These are phyloP conservation scores for Colletotrichum zoysiae DNA, from an alignment of 2,329 filamentous ascomycete genomes.

Conservation along the genomic window DNA sequence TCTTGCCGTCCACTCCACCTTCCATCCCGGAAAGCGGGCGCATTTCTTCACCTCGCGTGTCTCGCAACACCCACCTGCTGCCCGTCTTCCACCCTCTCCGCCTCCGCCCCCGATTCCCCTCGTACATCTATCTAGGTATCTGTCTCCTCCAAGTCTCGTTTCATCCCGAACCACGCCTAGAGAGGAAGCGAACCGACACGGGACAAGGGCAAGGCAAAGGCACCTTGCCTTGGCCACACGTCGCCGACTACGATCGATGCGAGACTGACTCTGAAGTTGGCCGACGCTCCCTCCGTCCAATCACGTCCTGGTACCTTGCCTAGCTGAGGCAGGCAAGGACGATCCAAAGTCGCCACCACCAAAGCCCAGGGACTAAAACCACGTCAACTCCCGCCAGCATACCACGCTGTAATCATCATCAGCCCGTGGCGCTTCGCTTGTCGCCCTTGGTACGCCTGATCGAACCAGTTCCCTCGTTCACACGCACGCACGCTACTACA, in stretches of 20 bases:
- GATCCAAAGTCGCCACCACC: conserved; percentile 41
- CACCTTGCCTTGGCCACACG: conserved; percentile 23
- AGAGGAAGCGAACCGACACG: neutral
- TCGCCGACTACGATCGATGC: conserved; percentile 12
- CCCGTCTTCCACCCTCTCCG: neutral
- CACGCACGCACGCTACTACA: conserved; percentile 21
- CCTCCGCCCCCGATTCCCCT: neutral
- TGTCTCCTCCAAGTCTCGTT: conserved; percentile 9
- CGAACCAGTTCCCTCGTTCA: conserved; percentile 28
- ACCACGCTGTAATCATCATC: conserved; percentile 29
- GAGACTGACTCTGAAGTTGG: conserved; percentile 6
- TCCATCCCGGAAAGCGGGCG: neutral
- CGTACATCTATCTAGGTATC: no score
- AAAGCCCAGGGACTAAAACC: conserved; percentile 33
- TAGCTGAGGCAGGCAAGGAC: conserved; percentile 29
- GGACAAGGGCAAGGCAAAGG: neutral
- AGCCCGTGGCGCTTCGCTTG: conserved; percentile 38
- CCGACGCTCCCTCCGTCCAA: conserved; percentile 14
- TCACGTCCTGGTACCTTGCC: conserved; percentile 31
- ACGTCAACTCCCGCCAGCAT: conserved; percentile 35
- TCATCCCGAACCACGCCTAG: neutral
- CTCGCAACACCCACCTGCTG: conserved; percentile 5
- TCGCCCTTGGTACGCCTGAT: conserved; percentile 35
- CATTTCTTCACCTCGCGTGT: conserved; percentile 1
- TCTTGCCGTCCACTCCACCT: neutral